Evolutionary conservation across 768 basidiomycete species (phyloP).

Genomic region (Brasilioporus rufonigricans): DNA sequence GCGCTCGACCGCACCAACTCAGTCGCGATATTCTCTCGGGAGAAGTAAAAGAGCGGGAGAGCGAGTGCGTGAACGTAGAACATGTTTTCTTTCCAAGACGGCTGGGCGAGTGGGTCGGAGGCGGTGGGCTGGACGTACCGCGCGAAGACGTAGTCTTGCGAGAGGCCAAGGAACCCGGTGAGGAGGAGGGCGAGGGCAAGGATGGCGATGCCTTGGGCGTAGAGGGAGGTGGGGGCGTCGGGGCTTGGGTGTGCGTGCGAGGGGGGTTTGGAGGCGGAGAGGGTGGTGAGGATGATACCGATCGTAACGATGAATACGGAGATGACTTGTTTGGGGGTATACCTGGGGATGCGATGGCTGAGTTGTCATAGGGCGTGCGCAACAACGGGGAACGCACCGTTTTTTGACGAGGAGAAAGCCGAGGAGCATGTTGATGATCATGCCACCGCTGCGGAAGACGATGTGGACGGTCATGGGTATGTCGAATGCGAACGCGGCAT

Average conservation of each 20-base stretch:
- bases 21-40: conserved; percentile 48
- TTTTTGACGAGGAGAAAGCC: conserved; percentile 68
- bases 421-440: conserved; percentile 79
- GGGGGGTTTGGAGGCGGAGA: conserved; percentile 58
- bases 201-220: conserved; percentile 69
- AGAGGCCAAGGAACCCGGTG: conserved; percentile 77
- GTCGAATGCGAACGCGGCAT: conserved; percentile 82
- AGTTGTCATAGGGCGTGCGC: conserved; percentile 3
- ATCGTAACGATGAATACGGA: conserved; percentile 80
- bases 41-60: conserved; percentile 71
- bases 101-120: conserved; percentile 16
- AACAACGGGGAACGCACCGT: conserved; percentile 40
- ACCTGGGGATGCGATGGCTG: conserved; percentile 39
- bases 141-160: conserved; percentile 77
- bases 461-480: conserved; percentile 95
- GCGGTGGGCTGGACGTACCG: conserved; percentile 36
- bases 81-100: conserved; percentile 84
- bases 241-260: not conserved
- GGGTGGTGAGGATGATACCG: conserved; percentile 78
- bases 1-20: conserved; percentile 14
- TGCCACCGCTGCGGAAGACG: conserved; percentile 86
- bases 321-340: conserved; percentile 57
- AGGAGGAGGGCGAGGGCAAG: conserved; percentile 76
- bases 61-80: conserved; percentile 87
- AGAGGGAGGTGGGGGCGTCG: conserved; percentile 31